Conservation (phyloP, 257 asterid species). For the Solanum clarkiae region DNA sequence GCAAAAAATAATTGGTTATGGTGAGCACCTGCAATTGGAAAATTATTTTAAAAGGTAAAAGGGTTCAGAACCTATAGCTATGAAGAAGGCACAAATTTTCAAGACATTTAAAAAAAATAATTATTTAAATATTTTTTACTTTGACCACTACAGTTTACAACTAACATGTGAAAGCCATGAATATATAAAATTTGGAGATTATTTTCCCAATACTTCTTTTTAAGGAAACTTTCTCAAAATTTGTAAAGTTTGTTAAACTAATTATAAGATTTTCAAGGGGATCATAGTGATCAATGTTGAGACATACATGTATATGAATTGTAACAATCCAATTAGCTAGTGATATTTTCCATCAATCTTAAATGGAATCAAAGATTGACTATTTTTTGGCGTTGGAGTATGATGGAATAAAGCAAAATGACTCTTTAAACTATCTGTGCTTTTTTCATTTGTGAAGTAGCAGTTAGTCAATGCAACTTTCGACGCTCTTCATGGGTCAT, state of each 20-base stretch:
- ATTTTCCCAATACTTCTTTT: background rate
- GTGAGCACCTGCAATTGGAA: background rate
- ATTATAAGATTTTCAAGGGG: background rate
- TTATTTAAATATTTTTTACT: background rate
- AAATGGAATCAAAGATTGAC: no score
- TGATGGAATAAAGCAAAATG: no score
- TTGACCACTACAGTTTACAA: background rate
- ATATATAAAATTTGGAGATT: background rate
- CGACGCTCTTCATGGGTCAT: no score
- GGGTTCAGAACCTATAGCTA: background rate
- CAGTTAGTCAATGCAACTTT: no score
- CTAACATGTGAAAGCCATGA: background rate
- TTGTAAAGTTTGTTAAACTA: background rate
- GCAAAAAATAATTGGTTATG: background rate
- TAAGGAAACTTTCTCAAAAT: background rate
- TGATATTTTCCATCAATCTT: no score
- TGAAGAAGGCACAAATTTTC: background rate
- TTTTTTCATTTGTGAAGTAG: no score
- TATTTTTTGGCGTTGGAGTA: no score
- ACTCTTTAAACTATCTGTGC: no score
- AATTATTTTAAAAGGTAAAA: background rate
- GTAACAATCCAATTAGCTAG: no score
- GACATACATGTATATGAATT: no score
- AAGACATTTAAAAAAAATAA: background rate
- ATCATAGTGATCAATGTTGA: background rate